phyloP scores from a whole-genome alignment of 805 yeast species.

The Hanseniaspora lachancei region DNA sequence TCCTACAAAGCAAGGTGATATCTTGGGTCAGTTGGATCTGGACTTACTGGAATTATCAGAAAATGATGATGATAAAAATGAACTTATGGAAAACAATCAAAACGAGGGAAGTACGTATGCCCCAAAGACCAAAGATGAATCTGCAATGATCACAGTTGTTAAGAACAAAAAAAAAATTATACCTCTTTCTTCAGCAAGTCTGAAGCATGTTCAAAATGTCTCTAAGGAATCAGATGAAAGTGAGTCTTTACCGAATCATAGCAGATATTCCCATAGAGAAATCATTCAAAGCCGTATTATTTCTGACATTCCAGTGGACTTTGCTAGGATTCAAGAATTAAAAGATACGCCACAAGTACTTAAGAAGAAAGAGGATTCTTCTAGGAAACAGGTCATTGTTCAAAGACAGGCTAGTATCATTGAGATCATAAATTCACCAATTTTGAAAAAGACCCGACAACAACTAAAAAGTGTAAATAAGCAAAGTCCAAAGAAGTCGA shows the following conservation, averaged over 20 bases:
- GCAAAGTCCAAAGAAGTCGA: background rate
- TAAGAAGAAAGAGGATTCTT: background rate
- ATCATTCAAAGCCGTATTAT: background rate
- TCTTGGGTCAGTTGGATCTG: background rate
- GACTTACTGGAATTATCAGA: background rate
- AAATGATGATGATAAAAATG: background rate
- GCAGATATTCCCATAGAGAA: background rate
- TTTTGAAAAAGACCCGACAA: background rate
- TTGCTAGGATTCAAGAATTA: constrained; percentile 2
- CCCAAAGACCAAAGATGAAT: background rate
- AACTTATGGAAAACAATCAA: background rate
- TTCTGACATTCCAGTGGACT: constrained; percentile 7
- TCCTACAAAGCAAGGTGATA: background rate
- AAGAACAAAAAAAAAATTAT: background rate
- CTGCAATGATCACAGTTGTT: background rate
- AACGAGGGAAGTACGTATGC: constrained; percentile 1
- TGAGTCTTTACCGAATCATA: background rate
- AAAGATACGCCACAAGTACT: background rate
- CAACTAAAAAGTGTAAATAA: background rate
- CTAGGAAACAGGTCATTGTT: background rate
- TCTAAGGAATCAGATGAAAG: background rate
- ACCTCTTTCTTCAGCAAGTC: background rate
- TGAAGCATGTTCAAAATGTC: constrained; percentile 5
- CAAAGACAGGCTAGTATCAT: background rate
- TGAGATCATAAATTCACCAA: constrained; percentile 1